These are phyloP conservation scores for Capsicum baccatum DNA, from an alignment of 257 asterid species.

Conservation along the genomic window DNA sequence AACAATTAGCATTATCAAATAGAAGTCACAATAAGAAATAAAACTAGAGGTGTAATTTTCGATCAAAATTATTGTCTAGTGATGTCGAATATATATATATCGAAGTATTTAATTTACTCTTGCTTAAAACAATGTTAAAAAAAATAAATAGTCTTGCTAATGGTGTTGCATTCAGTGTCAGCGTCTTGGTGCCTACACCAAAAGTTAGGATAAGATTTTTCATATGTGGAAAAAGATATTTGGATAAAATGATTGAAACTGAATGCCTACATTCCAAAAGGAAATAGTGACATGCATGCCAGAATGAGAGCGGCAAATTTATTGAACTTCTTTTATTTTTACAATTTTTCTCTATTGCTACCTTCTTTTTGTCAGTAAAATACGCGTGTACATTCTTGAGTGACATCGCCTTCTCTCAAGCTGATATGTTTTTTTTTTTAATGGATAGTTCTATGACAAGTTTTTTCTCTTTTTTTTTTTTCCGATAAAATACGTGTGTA, in stretches of 20 bases:
- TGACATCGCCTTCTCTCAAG: no score
- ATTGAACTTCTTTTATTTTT: background rate
- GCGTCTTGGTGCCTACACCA: background rate
- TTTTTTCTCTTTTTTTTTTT: no score
- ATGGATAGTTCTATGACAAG: no score
- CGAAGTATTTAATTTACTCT: background rate
- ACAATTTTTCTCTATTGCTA: no score
- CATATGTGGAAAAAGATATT: background rate
- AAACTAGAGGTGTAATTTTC: background rate
- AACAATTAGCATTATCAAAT: no score
- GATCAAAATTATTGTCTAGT: no score
- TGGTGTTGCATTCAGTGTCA: background rate
- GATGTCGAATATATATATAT: background rate
- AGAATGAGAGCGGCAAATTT: background rate
- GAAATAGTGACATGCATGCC: background rate
- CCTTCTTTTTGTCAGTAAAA: no score
- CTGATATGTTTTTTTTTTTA: no score
- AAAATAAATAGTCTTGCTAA: background rate
- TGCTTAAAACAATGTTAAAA: background rate
- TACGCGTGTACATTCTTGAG: no score
- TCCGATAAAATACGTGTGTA: no score
- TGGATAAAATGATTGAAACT: constrained; percentile 21
- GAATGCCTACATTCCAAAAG: background rate
- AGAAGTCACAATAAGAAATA: no score
- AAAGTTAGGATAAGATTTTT: background rate